Evolutionary conservation across 108 stramenopile genomes (phyloP).

Genomic region (Hondaea fermentalgiana): DNA sequence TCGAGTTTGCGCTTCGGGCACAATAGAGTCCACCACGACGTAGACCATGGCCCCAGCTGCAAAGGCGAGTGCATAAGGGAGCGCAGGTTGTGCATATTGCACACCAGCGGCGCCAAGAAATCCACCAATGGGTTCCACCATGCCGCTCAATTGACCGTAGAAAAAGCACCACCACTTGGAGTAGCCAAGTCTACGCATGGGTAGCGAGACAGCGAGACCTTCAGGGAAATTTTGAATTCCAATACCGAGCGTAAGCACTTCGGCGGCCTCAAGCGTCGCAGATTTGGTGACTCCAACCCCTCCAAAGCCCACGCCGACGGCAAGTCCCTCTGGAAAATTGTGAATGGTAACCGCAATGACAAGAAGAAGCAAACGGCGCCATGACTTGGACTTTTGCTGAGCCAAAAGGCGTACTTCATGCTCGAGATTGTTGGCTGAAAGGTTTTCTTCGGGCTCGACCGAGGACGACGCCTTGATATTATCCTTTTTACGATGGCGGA

Average conservation of each 20-base stretch:
- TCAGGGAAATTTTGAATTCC: constrained; percentile 26
- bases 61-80: constrained; percentile 27
- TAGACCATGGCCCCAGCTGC: constrained; percentile 27
- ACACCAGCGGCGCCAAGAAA: constrained; percentile 16
- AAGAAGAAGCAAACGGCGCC: not conserved
- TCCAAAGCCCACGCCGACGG: constrained; percentile 18
- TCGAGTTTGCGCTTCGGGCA: constrained; percentile 22
- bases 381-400: not conserved
- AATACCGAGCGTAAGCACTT: constrained; percentile 18
- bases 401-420: not conserved
- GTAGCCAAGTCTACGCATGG: not conserved
- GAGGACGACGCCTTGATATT: not conserved
- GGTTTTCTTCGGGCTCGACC: no score
- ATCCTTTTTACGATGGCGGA: not conserved
- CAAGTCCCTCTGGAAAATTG: constrained; percentile 23
- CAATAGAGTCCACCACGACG: constrained; percentile 20
- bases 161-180: not conserved
- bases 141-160: constrained; percentile 16
- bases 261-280: not conserved
- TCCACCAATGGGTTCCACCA: constrained; percentile 23
- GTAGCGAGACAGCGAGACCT: constrained; percentile 16
- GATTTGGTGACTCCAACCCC: not conserved
- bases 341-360: constrained; percentile 14
- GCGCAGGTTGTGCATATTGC: not conserved
- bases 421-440: no score